A percentile compares a stretch with the other conserved stretches of the same genome.
These are phyloP conservation scores for Leonotis leonurus DNA, from an alignment of 257 asterid species.

Conservation along the genomic window DNA sequence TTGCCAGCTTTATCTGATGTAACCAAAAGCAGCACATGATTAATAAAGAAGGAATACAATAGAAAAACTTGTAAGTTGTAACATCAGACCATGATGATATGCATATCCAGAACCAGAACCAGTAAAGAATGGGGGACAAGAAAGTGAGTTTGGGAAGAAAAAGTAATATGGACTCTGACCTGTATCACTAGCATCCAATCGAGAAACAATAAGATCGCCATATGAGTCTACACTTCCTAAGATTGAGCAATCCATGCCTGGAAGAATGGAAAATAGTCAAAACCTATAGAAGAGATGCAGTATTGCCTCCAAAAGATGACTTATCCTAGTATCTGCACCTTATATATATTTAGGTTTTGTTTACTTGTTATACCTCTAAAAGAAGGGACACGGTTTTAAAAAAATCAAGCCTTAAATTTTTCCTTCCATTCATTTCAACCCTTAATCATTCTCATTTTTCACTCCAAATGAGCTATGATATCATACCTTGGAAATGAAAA, in stretches of 20 bases:
- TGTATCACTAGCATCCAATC: constrained; percentile 40
- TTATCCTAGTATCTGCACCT: too few relatives aligned
- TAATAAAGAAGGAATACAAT: not conserved
- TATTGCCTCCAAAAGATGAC: not conserved
- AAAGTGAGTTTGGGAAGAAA: not conserved
- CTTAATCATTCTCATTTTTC: too few relatives aligned
- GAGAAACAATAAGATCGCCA: constrained; percentile 85
- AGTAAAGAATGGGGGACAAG: not conserved
- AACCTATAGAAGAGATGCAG: not conserved
- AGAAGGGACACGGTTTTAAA: too few relatives aligned
- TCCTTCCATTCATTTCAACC: too few relatives aligned
- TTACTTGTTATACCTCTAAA: too few relatives aligned
- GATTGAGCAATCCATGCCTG: constrained; percentile 52
- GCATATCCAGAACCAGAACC: not conserved
- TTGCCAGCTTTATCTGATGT: not conserved
- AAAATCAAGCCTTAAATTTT: too few relatives aligned
- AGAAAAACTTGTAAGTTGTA: not conserved
- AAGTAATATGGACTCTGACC: constrained; percentile 25
- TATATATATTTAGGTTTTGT: too few relatives aligned
- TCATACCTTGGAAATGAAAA: too few relatives aligned
- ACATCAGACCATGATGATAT: not conserved
- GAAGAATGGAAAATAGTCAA: constrained; percentile 10
- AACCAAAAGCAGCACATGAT: constrained; percentile 1
- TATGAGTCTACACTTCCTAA: constrained; percentile 90
- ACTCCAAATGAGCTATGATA: too few relatives aligned